Evolutionary conservation across 345 rosid genomes (phyloP), one percentile per base, ranked within the genome.

Genomic region (Hibiscus mutabilis): DNA sequence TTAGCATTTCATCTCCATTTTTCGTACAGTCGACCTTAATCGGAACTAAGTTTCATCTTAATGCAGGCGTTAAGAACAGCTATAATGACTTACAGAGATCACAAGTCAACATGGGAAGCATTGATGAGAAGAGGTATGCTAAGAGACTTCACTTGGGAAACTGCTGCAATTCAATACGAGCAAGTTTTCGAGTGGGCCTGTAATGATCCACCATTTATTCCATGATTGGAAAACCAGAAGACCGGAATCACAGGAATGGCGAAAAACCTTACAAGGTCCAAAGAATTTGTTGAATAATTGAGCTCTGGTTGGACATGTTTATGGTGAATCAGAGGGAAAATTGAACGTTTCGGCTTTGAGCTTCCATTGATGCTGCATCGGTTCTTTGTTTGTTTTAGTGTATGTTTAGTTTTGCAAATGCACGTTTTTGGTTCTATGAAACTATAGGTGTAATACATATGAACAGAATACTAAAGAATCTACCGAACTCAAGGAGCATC

Each of bases 171-270:
- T 65, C 93, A 90, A 66, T 95, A 95, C 56, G 97, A 89, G 79
- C 91, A 91, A 81, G 88, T 89, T 37, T 91, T 95, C n/a, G 82
- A 86, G 57, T 95, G 99, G 99, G 91, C 85, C 18, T 86, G 74
- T 84, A 66, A 84, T 10, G 97, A 90, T 78, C 88, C 83, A 6
- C 96, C 98, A 14, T 94, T 87, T 29, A 75, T 91, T 57, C 70
- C 42, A n/a, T 90, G 82, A 80, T 37, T 6, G 16, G 7, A 31
- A 42, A 53, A 52, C 1, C 6, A 60, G 19, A 53, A 10, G 14
- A 42, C 46, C 46, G 46, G 14, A 42, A 42, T 10, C 42, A 49
- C 24, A 49, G 25, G 1, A 25, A 9, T 13, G 33, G 61, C 5
- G 61, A 16, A 16, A 25, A 49, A 55, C 6, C 61, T 46, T 44